Conservation (phyloP, 108 stramenopile species). For the Skeletonema potamos region DNA sequence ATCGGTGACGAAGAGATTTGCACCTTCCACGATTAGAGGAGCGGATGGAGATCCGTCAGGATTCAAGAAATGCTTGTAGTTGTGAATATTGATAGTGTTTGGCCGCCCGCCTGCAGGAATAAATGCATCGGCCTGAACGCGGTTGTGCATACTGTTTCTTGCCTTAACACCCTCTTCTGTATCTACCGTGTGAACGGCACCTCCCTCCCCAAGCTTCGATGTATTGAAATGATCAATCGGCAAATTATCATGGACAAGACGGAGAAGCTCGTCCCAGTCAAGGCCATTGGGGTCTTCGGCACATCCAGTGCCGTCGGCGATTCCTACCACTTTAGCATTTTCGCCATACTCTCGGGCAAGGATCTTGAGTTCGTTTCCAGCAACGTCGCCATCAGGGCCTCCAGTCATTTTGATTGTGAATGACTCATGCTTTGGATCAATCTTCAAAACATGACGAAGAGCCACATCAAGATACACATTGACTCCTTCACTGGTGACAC, state of each 20-base stretch:
- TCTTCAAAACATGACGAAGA: constrained; percentile 72
- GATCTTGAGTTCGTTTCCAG: constrained; percentile 97
- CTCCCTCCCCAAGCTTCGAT: constrained; percentile 71
- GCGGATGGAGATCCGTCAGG: constrained; percentile 84
- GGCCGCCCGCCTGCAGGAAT: constrained; percentile 97
- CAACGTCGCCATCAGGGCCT: constrained; percentile 98
- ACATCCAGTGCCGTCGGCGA: constrained; percentile 95
- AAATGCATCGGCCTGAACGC: constrained; percentile 94
- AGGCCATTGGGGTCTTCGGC: constrained; percentile 97
- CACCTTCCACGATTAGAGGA: constrained; percentile 95
- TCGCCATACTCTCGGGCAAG: constrained; percentile 94
- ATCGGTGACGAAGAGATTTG: constrained; percentile 93
- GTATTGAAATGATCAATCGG: constrained; percentile 81
- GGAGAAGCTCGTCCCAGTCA: constrained; percentile 86
- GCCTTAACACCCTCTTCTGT: constrained; percentile 90
- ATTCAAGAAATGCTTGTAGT: constrained; percentile 85
- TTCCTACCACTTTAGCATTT: constrained; percentile 91
- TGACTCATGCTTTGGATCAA: constrained; percentile 80
- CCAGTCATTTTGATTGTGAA: constrained; percentile 97
- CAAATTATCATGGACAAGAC: constrained; percentile 76
- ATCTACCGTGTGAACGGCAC: constrained; percentile 73
- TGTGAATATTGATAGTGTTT: constrained; percentile 90
- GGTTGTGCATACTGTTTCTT: constrained; percentile 97
- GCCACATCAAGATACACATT: constrained; percentile 96
- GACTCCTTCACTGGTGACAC: constrained; percentile 96